Evolutionary conservation across 768 basidiomycete genomes (phyloP).

Genomic region (Leccinellum luteum): DNA sequence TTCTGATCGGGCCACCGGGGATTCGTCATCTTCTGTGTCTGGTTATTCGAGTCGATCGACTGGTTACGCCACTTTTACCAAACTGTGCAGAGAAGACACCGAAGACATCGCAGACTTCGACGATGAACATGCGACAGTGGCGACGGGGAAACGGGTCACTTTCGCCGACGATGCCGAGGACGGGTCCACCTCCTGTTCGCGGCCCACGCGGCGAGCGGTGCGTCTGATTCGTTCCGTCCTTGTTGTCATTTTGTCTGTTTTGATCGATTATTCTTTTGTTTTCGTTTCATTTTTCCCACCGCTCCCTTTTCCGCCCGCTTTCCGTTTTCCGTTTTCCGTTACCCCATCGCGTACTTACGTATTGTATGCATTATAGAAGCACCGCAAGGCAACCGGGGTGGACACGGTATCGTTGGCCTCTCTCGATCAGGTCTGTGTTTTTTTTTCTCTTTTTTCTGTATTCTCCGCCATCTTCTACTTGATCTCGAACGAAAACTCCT

Average conservation of each 20-base stretch:
- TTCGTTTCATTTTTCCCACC: background rate
- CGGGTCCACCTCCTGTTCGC: slow-evolving; percentile 11
- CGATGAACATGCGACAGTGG: slow-evolving; percentile 15
- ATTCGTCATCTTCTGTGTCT: slow-evolving; percentile 4
- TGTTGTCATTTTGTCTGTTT: background rate
- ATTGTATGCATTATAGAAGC: slow-evolving; percentile 18
- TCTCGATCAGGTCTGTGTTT: slow-evolving; percentile 23
- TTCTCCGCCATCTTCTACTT: background rate
- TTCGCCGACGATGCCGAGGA: slow-evolving; percentile 22
- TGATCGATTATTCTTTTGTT: background rate
- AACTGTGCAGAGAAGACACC: slow-evolving; percentile 25
- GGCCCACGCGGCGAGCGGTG: slow-evolving; percentile 30
- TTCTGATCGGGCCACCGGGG: slow-evolving; percentile 5
- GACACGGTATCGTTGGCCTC: slow-evolving; percentile 7
- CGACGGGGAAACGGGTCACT: slow-evolving; percentile 24
- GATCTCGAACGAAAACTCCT: background rate
- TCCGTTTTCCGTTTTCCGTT: background rate
- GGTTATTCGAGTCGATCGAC: slow-evolving; percentile 22
- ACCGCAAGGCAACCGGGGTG: slow-evolving; percentile 14
- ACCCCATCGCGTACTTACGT: background rate
- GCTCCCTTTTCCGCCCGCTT: background rate
- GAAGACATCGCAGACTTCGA: slow-evolving; percentile 27
- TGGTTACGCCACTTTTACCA: slow-evolving; percentile 22
- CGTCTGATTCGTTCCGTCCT: background rate
- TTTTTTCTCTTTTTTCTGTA: background rate